Evolutionary conservation across 192 early-diverging fungal genomes (phyloP).

Genomic region (Geranomyces michiganensis): DNA sequence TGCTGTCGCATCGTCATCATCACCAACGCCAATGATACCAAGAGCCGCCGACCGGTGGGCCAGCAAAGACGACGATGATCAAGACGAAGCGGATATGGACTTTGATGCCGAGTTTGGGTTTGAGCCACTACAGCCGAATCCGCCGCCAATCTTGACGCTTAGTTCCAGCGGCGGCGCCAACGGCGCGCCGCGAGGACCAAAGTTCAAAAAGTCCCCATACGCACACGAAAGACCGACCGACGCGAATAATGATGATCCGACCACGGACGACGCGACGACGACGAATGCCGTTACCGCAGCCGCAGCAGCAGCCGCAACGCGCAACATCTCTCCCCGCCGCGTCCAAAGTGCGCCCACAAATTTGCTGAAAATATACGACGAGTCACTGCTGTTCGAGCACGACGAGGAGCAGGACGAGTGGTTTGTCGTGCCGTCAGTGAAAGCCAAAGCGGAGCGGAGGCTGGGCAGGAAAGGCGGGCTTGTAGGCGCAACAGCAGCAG

Average conservation of each 20-base stretch:
- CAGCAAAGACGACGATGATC: background rate
- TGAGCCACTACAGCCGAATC: conserved; percentile 12
- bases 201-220: background rate
- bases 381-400: conserved; percentile 6
- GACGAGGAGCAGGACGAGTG: conserved; percentile 21
- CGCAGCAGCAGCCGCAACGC: background rate
- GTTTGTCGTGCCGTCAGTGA: conserved; percentile 24
- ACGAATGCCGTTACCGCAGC: background rate
- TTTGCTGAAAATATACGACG: conserved; percentile 20
- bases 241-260: background rate
- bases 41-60: too few relatives aligned
- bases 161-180: background rate
- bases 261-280: too few relatives aligned
- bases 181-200: background rate
- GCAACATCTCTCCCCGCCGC: conserved; percentile 32
- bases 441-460: conserved; percentile 33
- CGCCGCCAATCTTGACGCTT: background rate
- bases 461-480: conserved; percentile 16
- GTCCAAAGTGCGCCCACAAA: conserved; percentile 28
- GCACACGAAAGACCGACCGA: background rate
- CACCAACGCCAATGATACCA: too few relatives aligned
- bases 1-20: too few relatives aligned
- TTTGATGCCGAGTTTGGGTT: conserved; percentile 39
- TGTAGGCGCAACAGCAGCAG: conserved; percentile 3
- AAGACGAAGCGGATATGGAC: conserved; percentile 18